A percentile compares a stretch with the other conserved stretches of the same genome.
These are phyloP conservation scores for Trichoderma sp. DNA, from an alignment of 2,329 filamentous ascomycete genomes.

Conservation along the genomic window DNA sequence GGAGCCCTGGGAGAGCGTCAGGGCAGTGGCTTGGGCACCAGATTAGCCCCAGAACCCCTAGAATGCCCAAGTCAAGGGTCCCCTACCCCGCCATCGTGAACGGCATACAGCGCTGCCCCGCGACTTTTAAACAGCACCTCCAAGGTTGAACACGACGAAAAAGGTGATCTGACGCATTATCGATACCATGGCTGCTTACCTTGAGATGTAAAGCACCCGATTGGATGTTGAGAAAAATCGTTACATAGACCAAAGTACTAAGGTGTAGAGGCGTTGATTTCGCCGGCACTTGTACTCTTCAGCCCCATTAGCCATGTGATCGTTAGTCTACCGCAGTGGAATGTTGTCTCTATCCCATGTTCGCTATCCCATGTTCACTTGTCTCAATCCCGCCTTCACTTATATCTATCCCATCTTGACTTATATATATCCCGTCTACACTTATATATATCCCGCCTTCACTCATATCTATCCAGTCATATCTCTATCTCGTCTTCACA, in stretches of 20 bases:
- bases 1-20: neutral
- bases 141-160: neutral
- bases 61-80: constrained; percentile 32
- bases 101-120: constrained; percentile 7
- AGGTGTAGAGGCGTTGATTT: neutral
- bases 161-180: neutral
- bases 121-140: neutral
- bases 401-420: neutral
- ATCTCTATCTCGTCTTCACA: neutral
- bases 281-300: neutral
- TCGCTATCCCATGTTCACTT: neutral
- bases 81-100: constrained; percentile 25
- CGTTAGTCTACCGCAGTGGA: neutral
- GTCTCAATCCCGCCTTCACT: neutral
- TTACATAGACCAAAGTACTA: neutral
- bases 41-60: neutral
- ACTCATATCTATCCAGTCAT: too few species aligned
- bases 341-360: too few species aligned
- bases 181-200: neutral
- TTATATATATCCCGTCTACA: too few species aligned
- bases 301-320: neutral
- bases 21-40: neutral
- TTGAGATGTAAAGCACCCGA: neutral
- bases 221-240: neutral
- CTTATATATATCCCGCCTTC: neutral